These are phyloP conservation scores for Trametes hirsuta DNA, from an alignment of 1,284 basidiomycete species.

Conservation along the genomic window DNA sequence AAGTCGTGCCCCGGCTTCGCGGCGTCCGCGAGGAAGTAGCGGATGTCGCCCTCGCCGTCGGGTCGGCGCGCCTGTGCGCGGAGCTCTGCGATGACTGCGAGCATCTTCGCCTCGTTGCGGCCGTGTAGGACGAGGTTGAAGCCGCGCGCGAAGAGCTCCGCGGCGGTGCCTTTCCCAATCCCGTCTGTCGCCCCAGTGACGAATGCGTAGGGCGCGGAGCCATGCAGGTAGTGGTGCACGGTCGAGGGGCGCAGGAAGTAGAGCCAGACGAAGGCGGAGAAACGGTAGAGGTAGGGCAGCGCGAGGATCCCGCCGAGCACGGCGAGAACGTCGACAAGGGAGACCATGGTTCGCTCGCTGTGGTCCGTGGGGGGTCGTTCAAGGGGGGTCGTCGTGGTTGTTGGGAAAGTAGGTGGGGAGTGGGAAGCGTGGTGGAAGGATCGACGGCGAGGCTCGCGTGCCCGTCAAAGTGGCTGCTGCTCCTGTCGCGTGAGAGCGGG, in stretches of 20 bases:
- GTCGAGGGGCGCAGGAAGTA: conserved; percentile 32
- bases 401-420: too few species aligned
- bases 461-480: too few species aligned
- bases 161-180: conserved; percentile 34
- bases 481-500: too few species aligned
- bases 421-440: too few species aligned
- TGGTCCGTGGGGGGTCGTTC: background rate
- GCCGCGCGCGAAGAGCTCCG: conserved; percentile 33
- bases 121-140: conserved; percentile 38
- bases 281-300: conserved; percentile 23
- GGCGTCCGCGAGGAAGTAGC: conserved; percentile 34
- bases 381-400: background rate
- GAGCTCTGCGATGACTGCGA: conserved; percentile 29
- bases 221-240: conserved; percentile 30
- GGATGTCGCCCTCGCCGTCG: conserved; percentile 23
- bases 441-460: too few species aligned
- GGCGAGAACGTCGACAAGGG: conserved; percentile 14
- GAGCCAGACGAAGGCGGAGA: conserved; percentile 31
- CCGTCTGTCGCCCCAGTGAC: conserved; percentile 38
- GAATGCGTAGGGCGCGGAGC: conserved; percentile 31
- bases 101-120: conserved; percentile 34
- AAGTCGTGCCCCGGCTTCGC: conserved; percentile 28
- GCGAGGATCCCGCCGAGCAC: conserved; percentile 19
- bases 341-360: background rate
- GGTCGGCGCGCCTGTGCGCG: conserved; percentile 4